phyloP scores from a whole-genome alignment of 23 red algal genomes.

The Cyanidioschyzon merolae region DNA sequence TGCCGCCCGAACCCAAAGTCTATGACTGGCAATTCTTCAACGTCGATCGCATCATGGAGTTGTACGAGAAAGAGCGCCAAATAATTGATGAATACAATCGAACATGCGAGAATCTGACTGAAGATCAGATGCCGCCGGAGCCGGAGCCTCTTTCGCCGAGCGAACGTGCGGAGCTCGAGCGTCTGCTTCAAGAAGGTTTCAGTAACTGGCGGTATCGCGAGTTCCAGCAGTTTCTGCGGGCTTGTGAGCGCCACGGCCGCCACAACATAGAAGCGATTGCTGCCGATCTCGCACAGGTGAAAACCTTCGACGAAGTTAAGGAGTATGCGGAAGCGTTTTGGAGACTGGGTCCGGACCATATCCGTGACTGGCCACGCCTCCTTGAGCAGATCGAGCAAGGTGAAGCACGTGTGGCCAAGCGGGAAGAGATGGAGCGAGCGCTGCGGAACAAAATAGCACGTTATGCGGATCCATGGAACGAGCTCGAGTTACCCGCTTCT shows the following conservation, averaged over 20 bases:
- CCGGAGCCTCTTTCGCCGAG: constrained; percentile 32
- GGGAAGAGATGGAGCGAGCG: constrained; percentile 73
- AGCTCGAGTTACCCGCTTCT: constrained; percentile 62
- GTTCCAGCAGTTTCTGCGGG: constrained; percentile 73
- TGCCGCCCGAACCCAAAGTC: constrained; percentile 52
- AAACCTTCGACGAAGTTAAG: constrained; percentile 57
- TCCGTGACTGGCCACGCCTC: constrained; percentile 59
- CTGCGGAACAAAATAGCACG: constrained; percentile 48
- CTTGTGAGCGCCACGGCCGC: constrained; percentile 77
- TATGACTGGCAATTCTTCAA: constrained; percentile 77
- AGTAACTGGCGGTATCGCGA: constrained; percentile 69
- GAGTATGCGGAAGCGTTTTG: constrained; percentile 80
- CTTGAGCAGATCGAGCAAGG: constrained; percentile 77
- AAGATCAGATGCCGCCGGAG: constrained; percentile 33
- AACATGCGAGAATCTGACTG: constrained; percentile 13
- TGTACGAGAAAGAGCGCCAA: constrained; percentile 57
- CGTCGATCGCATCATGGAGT: constrained; percentile 49
- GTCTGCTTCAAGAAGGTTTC: constrained; percentile 48
- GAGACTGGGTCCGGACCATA: constrained; percentile 46
- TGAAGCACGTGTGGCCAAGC: constrained; percentile 70
- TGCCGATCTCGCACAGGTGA: constrained; percentile 59
- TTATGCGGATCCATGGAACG: constrained; percentile 82
- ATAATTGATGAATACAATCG: constrained; percentile 69
- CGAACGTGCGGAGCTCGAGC: constrained; percentile 44
- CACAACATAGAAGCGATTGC: constrained; percentile 64